Evolutionary conservation across 2,329 filamentous ascomycete genomes (phyloP).

Genomic region (Aspergillus ochraceoroseus): DNA sequence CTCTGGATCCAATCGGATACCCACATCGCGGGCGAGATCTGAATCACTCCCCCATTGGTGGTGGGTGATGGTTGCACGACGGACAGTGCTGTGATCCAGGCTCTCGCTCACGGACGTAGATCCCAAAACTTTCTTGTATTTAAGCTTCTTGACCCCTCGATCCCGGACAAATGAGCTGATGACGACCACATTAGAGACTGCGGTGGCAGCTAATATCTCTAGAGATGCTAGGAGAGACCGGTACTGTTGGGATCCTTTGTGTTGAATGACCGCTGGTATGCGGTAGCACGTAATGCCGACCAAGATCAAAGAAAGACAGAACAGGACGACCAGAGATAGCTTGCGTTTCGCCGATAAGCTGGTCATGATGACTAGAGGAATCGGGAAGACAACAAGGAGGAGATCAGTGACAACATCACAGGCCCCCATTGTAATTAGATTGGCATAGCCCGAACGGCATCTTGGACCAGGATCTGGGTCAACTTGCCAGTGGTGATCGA

Average conservation of each 20-base stretch:
- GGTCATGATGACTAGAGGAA: conserved; percentile 78
- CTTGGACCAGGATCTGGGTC: conserved; percentile 76
- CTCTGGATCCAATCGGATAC: conserved; percentile 59
- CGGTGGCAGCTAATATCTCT: conserved; percentile 82
- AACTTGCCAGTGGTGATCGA: conserved; percentile 72
- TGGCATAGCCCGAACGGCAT: conserved; percentile 81
- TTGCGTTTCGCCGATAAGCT: conserved; percentile 73
- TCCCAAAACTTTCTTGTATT: conserved; percentile 55
- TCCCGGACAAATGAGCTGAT: conserved; percentile 91
- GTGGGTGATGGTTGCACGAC: conserved; percentile 56
- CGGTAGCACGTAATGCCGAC: conserved; percentile 76
- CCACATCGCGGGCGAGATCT: conserved; percentile 75
- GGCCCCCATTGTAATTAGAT: conserved; percentile 83
- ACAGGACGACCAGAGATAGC: conserved; percentile 70
- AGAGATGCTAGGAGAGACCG: conserved; percentile 84
- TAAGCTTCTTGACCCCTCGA: conserved; percentile 80
- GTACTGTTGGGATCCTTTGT: conserved; percentile 72
- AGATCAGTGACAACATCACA: conserved; percentile 87
- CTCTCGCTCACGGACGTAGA: conserved; percentile 49
- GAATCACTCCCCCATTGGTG: conserved; percentile 84
- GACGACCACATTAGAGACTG: conserved; percentile 81
- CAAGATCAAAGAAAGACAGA: conserved; percentile 75
- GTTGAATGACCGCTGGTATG: conserved; percentile 68
- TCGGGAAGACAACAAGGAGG: conserved; percentile 79
- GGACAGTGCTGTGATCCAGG: conserved; percentile 37